Evolutionary conservation across 148 eudicot genomes (phyloP).

Genomic region (Euryodendron excelsum): DNA sequence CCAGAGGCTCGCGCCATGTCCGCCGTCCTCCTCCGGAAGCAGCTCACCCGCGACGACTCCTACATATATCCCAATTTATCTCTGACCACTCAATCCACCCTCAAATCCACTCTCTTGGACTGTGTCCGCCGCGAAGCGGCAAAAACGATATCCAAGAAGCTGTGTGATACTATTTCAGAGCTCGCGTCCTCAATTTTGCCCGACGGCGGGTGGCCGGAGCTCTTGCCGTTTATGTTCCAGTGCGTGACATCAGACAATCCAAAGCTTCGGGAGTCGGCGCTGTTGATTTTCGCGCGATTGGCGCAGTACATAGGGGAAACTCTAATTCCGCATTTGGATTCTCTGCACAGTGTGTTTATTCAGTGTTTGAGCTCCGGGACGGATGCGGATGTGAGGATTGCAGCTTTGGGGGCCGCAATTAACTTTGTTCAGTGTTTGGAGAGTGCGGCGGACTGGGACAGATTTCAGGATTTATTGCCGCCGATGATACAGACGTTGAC

Average conservation of each 20-base stretch:
- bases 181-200: conserved; percentile 65
- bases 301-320: conserved; percentile 67
- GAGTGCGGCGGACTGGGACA: conserved; percentile 48
- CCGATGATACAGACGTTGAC: conserved; percentile 78
- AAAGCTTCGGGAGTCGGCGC: conserved; percentile 60
- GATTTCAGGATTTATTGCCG: conserved; percentile 80
- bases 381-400: conserved; percentile 58
- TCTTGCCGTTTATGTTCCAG: conserved; percentile 78
- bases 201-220: conserved; percentile 63
- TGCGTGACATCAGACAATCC: conserved; percentile 56
- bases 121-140: conserved; percentile 49
- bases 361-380: conserved; percentile 35
- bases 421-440: conserved; percentile 72
- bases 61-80: conserved; percentile 37
- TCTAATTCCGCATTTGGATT: conserved; percentile 45
- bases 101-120: conserved; percentile 48
- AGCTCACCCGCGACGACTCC: conserved; percentile 44
- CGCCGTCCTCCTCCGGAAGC: conserved; percentile 48
- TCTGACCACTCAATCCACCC: conserved; percentile 41
- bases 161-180: conserved; percentile 71
- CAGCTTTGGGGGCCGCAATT: conserved; percentile 58
- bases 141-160: conserved; percentile 58
- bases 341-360: conserved; percentile 59
- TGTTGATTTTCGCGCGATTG: conserved; percentile 63
- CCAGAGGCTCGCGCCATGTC: conserved; percentile 53